Evolutionary conservation across 202 grass and related monocot genomes (phyloP), one percentile per base, ranked within the genome.

Genomic region (Panicum hallii): DNA sequence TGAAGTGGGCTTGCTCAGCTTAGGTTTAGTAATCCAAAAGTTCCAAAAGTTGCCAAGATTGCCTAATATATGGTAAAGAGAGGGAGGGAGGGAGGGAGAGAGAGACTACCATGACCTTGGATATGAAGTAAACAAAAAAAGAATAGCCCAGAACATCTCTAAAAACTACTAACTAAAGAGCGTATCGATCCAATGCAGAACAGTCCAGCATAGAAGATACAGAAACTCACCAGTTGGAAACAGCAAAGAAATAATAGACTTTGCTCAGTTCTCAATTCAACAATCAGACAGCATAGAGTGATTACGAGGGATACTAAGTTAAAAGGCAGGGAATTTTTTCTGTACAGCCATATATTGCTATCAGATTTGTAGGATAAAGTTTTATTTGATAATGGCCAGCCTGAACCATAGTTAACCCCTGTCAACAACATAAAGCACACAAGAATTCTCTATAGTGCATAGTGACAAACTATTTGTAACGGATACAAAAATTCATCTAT

Each of bases 221-320:
- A 30, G 41, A 54, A 78, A 74, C 14, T 70, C 66, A 52, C 16
- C 36, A 11, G 58, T 52, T 22, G 9, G 19, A 63, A 85, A 85
- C 41, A 72, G 41, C 67, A 20, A 47, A 78, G 42, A 36, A 61
- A 82, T 38, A 42, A 44, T 46, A 82, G 14, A 17, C 6, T 1
- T 0, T 50, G 44, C 26, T 69, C 32, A 32, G 34, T 68, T 82
- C 60, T 60, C 40, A 26, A 53, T 23, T 55, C 6, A 52, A 81
- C 70, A 82, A 67, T 13, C 23, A 75, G 48, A 57, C 14, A 81
- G 34, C 70, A 55, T 81, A 70, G 19, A 45, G 56, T 73, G 76
- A 58, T 10, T 12, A n/a, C 32, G 45, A 63, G 11, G 67, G 28
- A 15, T 10, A 50, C 76, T 68, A 40, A 74, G 52, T 67, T 17